Base-by-base conservation (phyloP, 805 yeast genomes). In the Saccharomyces mikatae region DNA sequence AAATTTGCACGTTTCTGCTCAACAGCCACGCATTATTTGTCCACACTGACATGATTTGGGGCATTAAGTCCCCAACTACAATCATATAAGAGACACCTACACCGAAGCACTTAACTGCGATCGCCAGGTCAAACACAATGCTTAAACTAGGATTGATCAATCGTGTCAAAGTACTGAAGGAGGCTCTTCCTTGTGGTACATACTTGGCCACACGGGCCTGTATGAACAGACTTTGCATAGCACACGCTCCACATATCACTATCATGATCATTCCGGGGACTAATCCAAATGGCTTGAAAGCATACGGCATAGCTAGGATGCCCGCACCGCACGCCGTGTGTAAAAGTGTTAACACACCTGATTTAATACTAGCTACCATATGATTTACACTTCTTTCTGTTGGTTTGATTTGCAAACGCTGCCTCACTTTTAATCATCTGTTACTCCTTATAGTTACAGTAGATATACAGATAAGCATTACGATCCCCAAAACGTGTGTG, bases 41-140 rank as follows among this genome's bases (percentile, higher is more conserved):
- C 30, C 62, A 60, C 14, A 56, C 54, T 3, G 55, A 55, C 46
- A 55, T 50, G 27, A 84, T 77, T 51, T 82, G 80, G 2, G 89
- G 88, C 79, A 81, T 77, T 60, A 82, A 68, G 64, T 83, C 87
- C 3, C 87, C 87, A 55, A 82, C 77, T n/a, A 83, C 81, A 22
- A 83, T 83, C 58, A 83, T 69, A 63, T 82, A 82, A 10, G 84
- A 79, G 22, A 82, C 73, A 1, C 84, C 84, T 44, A 83, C 85
- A 11, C 87, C 87, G 63, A 82, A 81, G 60, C 87, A 82, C 66
- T 83, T 84, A 54, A 82, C 70, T 2, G 86, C 86, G 52, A 83
- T 82, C 2, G 87, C 87, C 30, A 80, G 54, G 63, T 83, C 87
- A 67, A 83, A 82, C 2, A 81, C 68, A 4, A 82, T 80, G 36